These are phyloP conservation scores for Volvariella volvacea DNA, from an alignment of 1,284 basidiomycete genomes.

Conservation along the genomic window DNA sequence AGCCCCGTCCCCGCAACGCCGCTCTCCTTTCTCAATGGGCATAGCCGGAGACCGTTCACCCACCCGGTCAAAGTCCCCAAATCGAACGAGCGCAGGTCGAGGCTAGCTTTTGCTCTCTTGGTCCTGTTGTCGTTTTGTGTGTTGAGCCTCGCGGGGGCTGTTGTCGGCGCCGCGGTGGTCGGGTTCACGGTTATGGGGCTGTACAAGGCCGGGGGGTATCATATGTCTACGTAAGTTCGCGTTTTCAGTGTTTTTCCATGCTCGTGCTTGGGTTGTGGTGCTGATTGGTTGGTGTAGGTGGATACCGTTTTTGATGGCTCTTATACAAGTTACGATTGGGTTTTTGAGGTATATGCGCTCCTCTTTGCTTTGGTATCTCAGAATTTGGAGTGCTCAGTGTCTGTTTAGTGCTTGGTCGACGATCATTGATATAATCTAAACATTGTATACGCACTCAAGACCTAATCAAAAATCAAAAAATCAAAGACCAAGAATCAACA, in stretches of 20 bases:
- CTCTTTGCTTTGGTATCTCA: constrained; percentile 2
- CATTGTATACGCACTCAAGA: no score
- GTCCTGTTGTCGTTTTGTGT: constrained; percentile 55
- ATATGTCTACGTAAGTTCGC: constrained; percentile 79
- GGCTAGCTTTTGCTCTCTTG: constrained; percentile 57
- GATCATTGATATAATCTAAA: constrained; percentile 49
- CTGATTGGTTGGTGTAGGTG: constrained; percentile 40
- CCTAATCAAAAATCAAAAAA: no score
- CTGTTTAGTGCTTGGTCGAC: constrained; percentile 45
- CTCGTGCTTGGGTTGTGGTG: constrained; percentile 4
- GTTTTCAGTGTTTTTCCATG: constrained; percentile 12
- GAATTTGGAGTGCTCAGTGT: neutral
- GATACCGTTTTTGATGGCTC: constrained; percentile 75
- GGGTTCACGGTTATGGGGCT: constrained; percentile 67
- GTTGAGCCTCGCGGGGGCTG: constrained; percentile 54
- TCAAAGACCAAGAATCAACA: no score
- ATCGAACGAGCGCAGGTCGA: constrained; percentile 48
- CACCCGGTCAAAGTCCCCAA: constrained; percentile 20
- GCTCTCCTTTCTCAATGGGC: constrained; percentile 5
- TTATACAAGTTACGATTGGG: constrained; percentile 63
- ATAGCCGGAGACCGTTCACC: constrained; percentile 2
- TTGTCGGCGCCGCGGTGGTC: constrained; percentile 65
- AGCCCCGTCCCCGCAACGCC: constrained; percentile 4
- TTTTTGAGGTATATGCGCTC: constrained; percentile 47
- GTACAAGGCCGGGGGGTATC: constrained; percentile 61